Conservation (phyloP, 2,329 filamentous ascomycete species). For the Drechslerella coelobrocha region DNA sequence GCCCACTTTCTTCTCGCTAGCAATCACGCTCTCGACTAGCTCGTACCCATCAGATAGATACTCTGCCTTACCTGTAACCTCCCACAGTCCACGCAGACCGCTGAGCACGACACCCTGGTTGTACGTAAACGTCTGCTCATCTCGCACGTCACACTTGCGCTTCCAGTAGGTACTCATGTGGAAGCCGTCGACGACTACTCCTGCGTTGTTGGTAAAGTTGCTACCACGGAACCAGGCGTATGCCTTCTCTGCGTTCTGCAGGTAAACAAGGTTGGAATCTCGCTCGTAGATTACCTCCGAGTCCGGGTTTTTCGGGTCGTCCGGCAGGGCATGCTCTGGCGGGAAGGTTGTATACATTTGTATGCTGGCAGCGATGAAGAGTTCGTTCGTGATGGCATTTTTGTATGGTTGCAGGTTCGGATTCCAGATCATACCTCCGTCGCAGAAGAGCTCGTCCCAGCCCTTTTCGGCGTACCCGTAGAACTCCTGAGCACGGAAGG, state of each 20-base stretch:
- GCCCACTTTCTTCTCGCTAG: slow-evolving; percentile 46
- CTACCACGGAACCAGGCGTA: slow-evolving; percentile 81
- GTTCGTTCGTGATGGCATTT: slow-evolving; percentile 93
- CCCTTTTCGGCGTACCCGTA: slow-evolving; percentile 80
- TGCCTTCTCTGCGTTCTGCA: slow-evolving; percentile 75
- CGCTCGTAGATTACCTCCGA: no score
- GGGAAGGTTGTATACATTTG: slow-evolving; percentile 91
- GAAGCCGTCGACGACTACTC: slow-evolving; percentile 85
- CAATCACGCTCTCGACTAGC: slow-evolving; percentile 66
- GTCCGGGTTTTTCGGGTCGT: slow-evolving; percentile 13
- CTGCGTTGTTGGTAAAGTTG: slow-evolving; percentile 78
- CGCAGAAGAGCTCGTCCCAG: slow-evolving; percentile 82
- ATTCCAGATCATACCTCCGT: slow-evolving; percentile 91
- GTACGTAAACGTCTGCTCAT: slow-evolving; percentile 93
- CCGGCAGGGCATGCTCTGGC: slow-evolving; percentile 30
- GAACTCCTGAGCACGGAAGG: slow-evolving; percentile 82
- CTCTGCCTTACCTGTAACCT: slow-evolving; percentile 72
- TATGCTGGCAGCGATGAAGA: slow-evolving; percentile 83
- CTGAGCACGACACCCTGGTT: slow-evolving; percentile 92
- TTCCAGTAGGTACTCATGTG: slow-evolving; percentile 73
- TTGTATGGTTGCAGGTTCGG: slow-evolving; percentile 81
- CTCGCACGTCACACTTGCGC: slow-evolving; percentile 76
- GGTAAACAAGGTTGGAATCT: slow-evolving; percentile 67
- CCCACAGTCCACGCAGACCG: slow-evolving; percentile 79
- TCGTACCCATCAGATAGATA: slow-evolving; percentile 81